Evolutionary conservation across 768 basidiomycete species (phyloP).

Genomic region (Collybiopsis confluens): DNA sequence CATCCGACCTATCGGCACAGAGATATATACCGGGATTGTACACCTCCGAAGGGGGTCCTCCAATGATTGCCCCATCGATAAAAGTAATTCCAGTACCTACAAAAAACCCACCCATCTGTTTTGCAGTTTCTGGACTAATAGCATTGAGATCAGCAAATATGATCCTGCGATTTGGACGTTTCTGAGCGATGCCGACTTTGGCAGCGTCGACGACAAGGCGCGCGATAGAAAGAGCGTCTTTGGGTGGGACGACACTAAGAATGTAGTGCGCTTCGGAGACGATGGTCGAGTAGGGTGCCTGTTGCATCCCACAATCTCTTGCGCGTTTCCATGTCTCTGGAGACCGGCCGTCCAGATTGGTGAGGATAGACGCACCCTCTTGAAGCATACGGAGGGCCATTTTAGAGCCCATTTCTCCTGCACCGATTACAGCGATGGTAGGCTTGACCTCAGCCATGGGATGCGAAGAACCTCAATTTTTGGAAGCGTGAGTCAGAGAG

Average conservation of each 20-base stretch:
- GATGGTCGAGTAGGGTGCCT: constrained; percentile 34
- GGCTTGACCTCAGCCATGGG: neutral
- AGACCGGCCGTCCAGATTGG: constrained; percentile 40
- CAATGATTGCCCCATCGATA: constrained; percentile 44
- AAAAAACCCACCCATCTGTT: constrained; percentile 36
- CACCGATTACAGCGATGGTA: constrained; percentile 12
- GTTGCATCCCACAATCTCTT: constrained; percentile 34
- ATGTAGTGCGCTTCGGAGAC: constrained; percentile 30
- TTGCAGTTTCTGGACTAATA: constrained; percentile 36
- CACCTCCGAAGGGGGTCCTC: constrained; percentile 35
- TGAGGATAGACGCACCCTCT: constrained; percentile 17
- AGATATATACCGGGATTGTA: constrained; percentile 43
- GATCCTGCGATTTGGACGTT: constrained; percentile 8
- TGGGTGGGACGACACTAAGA: constrained; percentile 44
- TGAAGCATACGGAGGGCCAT: constrained; percentile 9
- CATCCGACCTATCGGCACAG: constrained; percentile 28
- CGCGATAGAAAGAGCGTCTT: constrained; percentile 31
- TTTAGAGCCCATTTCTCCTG: constrained; percentile 15
- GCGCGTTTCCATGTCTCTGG: constrained; percentile 34
- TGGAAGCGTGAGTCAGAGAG: no score
- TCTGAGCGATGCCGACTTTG: neutral
- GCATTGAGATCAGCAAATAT: constrained; percentile 46
- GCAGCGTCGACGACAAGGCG: constrained; percentile 19
- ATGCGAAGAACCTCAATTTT: neutral
- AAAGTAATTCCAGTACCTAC: constrained; percentile 31